Percentiles rank a stretch among this genome's conserved stretches.
These are phyloP conservation scores for Gossypium australe DNA, from an alignment of 345 rosid genomes.

Conservation along the genomic window DNA sequence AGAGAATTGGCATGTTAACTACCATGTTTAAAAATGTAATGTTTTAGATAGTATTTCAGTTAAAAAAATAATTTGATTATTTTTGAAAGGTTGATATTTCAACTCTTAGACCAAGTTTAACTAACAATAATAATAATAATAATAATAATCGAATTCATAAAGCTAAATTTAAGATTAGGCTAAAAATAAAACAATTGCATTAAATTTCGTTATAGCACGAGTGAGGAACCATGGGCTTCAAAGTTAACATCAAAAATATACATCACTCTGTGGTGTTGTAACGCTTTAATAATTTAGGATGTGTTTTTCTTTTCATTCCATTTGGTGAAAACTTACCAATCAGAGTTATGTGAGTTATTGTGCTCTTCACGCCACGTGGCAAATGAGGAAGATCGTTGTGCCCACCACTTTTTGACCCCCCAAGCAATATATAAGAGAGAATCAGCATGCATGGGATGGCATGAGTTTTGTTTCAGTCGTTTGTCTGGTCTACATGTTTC, in stretches of 20 bases:
- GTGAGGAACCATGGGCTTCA: neutral
- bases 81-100: no score
- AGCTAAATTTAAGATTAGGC: no score
- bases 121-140: no score
- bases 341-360: neutral
- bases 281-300: neutral
- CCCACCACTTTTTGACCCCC: neutral
- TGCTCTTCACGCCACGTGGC: neutral
- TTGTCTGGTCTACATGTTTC: conserved; percentile 8
- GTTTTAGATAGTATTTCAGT: no score
- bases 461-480: neutral
- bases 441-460: neutral
- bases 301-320: neutral
- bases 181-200: neutral
- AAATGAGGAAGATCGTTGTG: neutral
- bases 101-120: no score
- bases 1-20: no score
- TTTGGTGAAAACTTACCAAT: neutral
- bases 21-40: no score
- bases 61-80: no score
- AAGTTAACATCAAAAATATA: neutral
- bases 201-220: neutral
- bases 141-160: no score
- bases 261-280: neutral
- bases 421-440: neutral